Percentiles rank a stretch among this genome's conserved stretches.
These are phyloP conservation scores for Arabidopsis arenosa DNA, from an alignment of 345 rosid genomes.

Conservation along the genomic window DNA sequence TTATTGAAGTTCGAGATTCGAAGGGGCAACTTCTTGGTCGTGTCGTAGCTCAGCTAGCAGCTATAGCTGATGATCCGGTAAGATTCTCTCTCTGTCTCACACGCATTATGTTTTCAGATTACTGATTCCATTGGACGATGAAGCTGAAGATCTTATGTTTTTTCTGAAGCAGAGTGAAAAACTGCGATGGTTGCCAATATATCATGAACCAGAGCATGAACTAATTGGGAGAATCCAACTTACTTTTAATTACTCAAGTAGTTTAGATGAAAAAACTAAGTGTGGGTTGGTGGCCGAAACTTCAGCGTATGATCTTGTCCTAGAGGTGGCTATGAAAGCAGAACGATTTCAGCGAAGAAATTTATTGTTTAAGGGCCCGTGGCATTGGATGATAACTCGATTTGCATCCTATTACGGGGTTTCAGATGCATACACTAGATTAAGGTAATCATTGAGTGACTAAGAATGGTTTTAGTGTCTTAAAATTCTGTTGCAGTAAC, in stretches of 20 bases:
- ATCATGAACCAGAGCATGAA: conserved; percentile 94
- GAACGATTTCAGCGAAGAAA: conserved; percentile 85
- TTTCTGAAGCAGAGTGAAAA: conserved; percentile 67
- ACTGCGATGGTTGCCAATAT: conserved; percentile 93
- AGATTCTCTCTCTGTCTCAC: conserved; percentile 32
- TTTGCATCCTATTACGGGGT: conserved; percentile 90
- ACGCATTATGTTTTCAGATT: conserved; percentile 20
- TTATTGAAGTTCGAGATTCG: conserved; percentile 80
- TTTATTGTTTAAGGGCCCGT: conserved; percentile 71
- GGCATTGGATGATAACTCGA: conserved; percentile 88
- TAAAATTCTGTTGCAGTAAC: not conserved
- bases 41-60: conserved; percentile 83
- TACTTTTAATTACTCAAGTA: conserved; percentile 66
- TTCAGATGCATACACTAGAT: conserved; percentile 85
- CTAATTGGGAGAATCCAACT: conserved; percentile 86
- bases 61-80: conserved; percentile 80
- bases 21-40: conserved; percentile 83
- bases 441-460: conserved; percentile 56
- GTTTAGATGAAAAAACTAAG: conserved; percentile 78
- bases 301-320: conserved; percentile 85
- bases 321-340: conserved; percentile 93
- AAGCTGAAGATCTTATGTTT: conserved; percentile 29
- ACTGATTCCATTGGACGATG: not conserved
- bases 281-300: conserved; percentile 97
- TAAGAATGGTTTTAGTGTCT: conserved; percentile 21